Conservation (phyloP, 306 rosid species). For the Canavalia ensiformis region DNA sequence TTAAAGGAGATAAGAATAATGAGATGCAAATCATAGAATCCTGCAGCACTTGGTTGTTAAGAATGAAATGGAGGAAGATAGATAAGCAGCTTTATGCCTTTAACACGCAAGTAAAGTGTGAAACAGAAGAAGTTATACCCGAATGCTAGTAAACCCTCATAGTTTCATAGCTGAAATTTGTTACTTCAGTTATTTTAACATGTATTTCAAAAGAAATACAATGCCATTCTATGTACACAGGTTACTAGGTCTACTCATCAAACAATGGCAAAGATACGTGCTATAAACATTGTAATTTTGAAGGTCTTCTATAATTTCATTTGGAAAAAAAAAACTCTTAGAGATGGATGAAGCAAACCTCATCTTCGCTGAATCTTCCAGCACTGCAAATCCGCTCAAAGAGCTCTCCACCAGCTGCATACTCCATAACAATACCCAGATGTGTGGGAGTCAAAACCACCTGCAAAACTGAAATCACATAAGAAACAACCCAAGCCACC, state of each 20-base stretch:
- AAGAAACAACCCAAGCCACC: conserved; percentile 30
- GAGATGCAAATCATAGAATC: conserved; percentile 37
- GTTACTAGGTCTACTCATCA: conserved; percentile 28
- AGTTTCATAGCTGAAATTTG: neutral
- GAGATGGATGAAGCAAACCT: conserved; percentile 55
- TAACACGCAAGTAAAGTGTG: neutral
- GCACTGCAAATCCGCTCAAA: conserved; percentile 81
- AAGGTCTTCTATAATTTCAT: neutral
- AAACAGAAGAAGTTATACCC: neutral
- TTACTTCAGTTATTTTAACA: conserved; percentile 23
- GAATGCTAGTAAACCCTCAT: conserved; percentile 1
- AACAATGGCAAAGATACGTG: conserved; percentile 29
- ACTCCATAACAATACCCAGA: conserved; percentile 90
- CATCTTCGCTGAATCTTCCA: conserved; percentile 91
- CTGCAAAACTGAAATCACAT: conserved; percentile 58
- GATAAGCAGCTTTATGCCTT: neutral
- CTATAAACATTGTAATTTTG: neutral
- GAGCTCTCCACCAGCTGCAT: conserved; percentile 92
- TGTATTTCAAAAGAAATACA: conserved; percentile 18
- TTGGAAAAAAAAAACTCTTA: neutral
- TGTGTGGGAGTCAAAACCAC: conserved; percentile 88
- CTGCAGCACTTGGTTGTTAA: conserved; percentile 30
- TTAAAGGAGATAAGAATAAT: conserved; percentile 26
- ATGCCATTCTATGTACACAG: conserved; percentile 14
- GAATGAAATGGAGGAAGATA: neutral